Evolutionary conservation across 495 filamentous ascomycete species (phyloP), one percentile per base, ranked within the genome.

Genomic region (Amphirosellinia nigrospora): DNA sequence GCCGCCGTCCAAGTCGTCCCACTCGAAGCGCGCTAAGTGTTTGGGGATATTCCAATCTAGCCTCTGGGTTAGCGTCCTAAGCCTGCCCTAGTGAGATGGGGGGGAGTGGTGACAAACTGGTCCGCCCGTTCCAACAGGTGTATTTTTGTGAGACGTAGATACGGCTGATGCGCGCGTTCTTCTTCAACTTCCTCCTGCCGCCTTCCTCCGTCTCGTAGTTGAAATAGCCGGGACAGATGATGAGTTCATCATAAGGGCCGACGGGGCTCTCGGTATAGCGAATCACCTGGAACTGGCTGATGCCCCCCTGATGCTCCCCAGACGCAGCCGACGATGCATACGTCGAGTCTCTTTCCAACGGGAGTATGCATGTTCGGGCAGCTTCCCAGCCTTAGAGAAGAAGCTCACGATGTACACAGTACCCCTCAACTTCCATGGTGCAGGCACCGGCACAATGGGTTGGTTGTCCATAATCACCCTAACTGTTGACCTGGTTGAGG

Each of bases 1-100:
- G 19, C 76, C 77, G 64, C 77, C 73, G 3, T 75, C 73, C n/a
- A 72, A 65, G 23, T 79, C 72, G 7, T 75, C 80, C 79, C 84
- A 88, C 26, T 76, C 73, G 74, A 87, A 87, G 43, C 78, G 78
- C 28, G 85, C 86, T 19, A 87, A 78, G 73, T 86, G 85, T 72
- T 87, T 87, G 11, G 85, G 84, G 48, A 86, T 82, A 74, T 86
- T 86, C 84, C 84, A 87, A 66, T 84, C 83, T 79, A 69, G 71
- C 23, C 23, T 32, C 26, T 28, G 32, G 2, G 73, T 69, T 53
- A 62, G 36, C 21, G 16, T 10, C 53, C 32, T 4, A 52, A 10
- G 63, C n/a, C 38, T 61, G 32, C 3, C 10, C 34, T 41, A 36
- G 34, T 19, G n/a, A 16, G 28, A 15, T n/a, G 21, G 11, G 21